These are phyloP conservation scores for Spiraea crenata DNA, from an alignment of 331 rosid genomes.

Conservation along the genomic window DNA sequence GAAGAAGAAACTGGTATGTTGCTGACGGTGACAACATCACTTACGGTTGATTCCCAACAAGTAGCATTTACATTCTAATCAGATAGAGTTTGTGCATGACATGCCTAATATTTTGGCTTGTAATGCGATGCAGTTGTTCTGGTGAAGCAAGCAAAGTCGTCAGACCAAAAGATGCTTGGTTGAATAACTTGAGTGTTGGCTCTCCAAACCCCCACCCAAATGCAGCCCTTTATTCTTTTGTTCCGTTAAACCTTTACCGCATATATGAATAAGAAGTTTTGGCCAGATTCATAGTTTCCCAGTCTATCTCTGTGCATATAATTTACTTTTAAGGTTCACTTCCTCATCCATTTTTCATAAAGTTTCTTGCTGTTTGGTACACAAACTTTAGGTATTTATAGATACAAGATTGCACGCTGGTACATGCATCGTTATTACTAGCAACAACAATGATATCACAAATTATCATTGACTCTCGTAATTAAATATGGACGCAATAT, in stretches of 20 bases:
- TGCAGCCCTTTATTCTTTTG: constrained; percentile 19
- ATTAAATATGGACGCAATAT: too few relatives aligned
- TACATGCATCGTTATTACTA: too few relatives aligned
- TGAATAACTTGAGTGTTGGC: not conserved
- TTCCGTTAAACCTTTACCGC: constrained; percentile 5
- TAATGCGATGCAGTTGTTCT: constrained; percentile 63
- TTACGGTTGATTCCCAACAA: not conserved
- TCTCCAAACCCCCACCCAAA: constrained; percentile 15
- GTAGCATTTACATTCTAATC: not conserved
- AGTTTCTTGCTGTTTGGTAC: too few relatives aligned
- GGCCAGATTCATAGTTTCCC: constrained; percentile 26
- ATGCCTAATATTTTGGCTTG: constrained; percentile 20
- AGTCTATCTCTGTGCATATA: constrained; percentile 1
- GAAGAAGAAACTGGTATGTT: constrained; percentile 45
- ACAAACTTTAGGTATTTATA: too few relatives aligned
- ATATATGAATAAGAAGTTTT: constrained; percentile 25
- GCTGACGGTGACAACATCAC: constrained; percentile 8
- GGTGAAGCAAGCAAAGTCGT: constrained; percentile 30
- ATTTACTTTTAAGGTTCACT: too few relatives aligned
- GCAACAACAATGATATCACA: too few relatives aligned
- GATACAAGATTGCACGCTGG: too few relatives aligned
- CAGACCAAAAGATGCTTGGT: not conserved
- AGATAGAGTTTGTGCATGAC: not conserved
- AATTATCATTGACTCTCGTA: too few relatives aligned
- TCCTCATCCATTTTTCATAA: too few relatives aligned